Conservation (phyloP, 129 eudicot genomes). For the Daucus carota region DH1_v3.0 NC_030386.2:31391501-31392000, state of each 20-base stretch:
- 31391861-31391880: constrained; percentile 57
- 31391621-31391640: neutral
- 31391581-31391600: neutral
- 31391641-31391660: neutral
- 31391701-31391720: neutral
- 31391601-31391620: neutral
- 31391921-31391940: constrained; percentile 45
- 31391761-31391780: neutral
- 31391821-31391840: constrained; percentile 37
- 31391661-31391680: neutral
- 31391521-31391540: neutral
- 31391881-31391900: constrained; percentile 42
- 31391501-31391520: neutral
- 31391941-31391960: constrained; percentile 45
- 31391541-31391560: neutral
- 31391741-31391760: neutral
- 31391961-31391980: constrained; percentile 24
- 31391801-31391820: neutral
- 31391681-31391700: neutral
- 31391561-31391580: neutral
- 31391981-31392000: no score
- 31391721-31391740: neutral
- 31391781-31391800: neutral
- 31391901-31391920: constrained; percentile 35
- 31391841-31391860: constrained; percentile 71